These are phyloP conservation scores for Exidia glandulosa DNA, from an alignment of 768 basidiomycete genomes.

Conservation along the genomic window DNA sequence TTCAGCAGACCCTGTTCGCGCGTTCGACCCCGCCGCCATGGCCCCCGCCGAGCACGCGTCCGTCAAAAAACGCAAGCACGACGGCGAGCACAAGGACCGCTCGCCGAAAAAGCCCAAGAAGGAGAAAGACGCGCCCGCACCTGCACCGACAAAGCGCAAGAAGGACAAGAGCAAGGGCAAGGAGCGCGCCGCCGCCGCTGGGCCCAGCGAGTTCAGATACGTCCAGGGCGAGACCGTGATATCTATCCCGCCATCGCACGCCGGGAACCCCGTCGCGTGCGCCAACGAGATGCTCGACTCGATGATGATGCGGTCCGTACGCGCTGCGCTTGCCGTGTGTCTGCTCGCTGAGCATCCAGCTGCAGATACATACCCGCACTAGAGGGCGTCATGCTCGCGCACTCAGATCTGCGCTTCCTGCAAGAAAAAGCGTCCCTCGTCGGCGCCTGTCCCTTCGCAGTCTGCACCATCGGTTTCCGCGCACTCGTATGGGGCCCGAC, in stretches of 20 bases:
- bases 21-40: not conserved
- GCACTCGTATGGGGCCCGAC: constrained; percentile 83
- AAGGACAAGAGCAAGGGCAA: constrained; percentile 31
- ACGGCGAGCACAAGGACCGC: constrained; percentile 19
- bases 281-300: constrained; percentile 87
- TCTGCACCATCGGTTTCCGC: constrained; percentile 66
- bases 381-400: constrained; percentile 75
- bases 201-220: constrained; percentile 42
- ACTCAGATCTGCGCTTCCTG: constrained; percentile 66
- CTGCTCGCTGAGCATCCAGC: not conserved
- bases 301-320: constrained; percentile 96
- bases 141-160: no score
- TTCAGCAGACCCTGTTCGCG: not conserved
- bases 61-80: constrained; percentile 42
- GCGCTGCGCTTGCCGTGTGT: constrained; percentile 89
- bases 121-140: no score
- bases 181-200: constrained; percentile 7
- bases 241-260: constrained; percentile 74
- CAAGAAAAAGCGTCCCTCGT: constrained; percentile 54
- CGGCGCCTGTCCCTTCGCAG: constrained; percentile 76
- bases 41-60: constrained; percentile 4
- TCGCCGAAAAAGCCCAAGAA: constrained; percentile 18
- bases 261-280: constrained; percentile 57
- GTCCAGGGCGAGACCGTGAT: constrained; percentile 57
- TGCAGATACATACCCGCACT: constrained; percentile 83